Conservation (phyloP, 2,329 filamentous ascomycete species). For the Arthrobotrys pseudoclavata region DNA sequence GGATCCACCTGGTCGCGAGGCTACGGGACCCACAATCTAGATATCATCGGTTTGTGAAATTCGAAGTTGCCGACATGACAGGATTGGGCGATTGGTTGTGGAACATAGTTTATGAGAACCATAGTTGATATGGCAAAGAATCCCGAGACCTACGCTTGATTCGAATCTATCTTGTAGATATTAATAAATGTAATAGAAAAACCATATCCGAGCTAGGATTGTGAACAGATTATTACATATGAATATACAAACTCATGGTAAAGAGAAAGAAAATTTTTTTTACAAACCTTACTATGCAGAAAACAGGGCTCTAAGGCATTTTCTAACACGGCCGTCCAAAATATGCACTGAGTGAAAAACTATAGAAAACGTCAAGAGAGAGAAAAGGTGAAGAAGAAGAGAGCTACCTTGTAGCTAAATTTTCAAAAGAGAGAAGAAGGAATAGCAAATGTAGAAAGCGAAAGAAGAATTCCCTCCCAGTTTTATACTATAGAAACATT, state of each 20-base stretch:
- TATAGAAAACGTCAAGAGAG: not conserved
- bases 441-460: not conserved
- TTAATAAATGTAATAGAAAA: not conserved
- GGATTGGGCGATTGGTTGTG: too few relatives aligned
- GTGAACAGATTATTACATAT: slow-evolving; percentile 2
- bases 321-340: not conserved
- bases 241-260: slow-evolving; percentile 1
- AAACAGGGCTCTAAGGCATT: not conserved
- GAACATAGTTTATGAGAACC: too few relatives aligned
- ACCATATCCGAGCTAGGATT: not conserved
- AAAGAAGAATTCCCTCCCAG: slow-evolving; percentile 20
- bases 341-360: not conserved
- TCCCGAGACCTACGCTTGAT: too few relatives aligned
- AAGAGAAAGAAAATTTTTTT: not conserved
- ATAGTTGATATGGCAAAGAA: too few relatives aligned
- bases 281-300: slow-evolving; percentile 2
- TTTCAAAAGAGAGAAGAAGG: not conserved
- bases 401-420: not conserved
- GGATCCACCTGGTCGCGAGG: too few relatives aligned
- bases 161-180: not conserved
- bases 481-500: slow-evolving; percentile 3
- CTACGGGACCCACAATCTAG: too few relatives aligned
- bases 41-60: too few relatives aligned
- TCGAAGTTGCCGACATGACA: too few relatives aligned
- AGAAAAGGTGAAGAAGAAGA: not conserved